These are phyloP conservation scores for Scheffersomyces cryptocercus DNA, from an alignment of 1,139 yeast species.

Conservation along the genomic window DNA sequence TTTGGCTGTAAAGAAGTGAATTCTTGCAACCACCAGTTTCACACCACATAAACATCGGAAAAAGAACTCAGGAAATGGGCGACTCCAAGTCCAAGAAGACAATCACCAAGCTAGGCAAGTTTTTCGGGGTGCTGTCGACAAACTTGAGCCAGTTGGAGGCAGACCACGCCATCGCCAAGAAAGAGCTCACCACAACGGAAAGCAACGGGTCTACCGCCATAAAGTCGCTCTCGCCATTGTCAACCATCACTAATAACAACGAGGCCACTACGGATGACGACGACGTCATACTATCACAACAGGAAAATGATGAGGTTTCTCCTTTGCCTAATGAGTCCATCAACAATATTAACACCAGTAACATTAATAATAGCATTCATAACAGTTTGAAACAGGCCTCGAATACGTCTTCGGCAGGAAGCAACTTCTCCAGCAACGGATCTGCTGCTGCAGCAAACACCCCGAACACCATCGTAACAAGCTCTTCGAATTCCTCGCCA, in stretches of 20 bases:
- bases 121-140: constrained; percentile 34
- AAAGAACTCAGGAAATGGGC: constrained; percentile 17
- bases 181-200: not conserved
- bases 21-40: too few species aligned
- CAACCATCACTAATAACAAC: not conserved
- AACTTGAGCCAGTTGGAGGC: constrained; percentile 18
- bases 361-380: not conserved
- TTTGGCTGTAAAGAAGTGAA: too few species aligned
- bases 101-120: constrained; percentile 32
- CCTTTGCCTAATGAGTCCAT: constrained; percentile 17
- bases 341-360: constrained; percentile 1
- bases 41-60: too few species aligned
- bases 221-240: too few species aligned
- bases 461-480: not conserved
- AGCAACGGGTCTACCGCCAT: not conserved
- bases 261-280: constrained; percentile 6
- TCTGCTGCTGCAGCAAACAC: not conserved
- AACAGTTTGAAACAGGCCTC: not conserved
- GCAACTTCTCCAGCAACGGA: too few species aligned
- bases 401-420: not conserved
- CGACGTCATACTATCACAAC: constrained; percentile 15
- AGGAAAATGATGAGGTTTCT: constrained; percentile 20
- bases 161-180: not conserved
- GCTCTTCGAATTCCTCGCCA: constrained; percentile 3
- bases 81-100: constrained; percentile 32